Percentiles rank a stretch among this genome's conserved stretches.
phyloP scores from a whole-genome alignment of 2,329 filamentous ascomycete genomes.

The Colletotrichum costaricense region DNA sequence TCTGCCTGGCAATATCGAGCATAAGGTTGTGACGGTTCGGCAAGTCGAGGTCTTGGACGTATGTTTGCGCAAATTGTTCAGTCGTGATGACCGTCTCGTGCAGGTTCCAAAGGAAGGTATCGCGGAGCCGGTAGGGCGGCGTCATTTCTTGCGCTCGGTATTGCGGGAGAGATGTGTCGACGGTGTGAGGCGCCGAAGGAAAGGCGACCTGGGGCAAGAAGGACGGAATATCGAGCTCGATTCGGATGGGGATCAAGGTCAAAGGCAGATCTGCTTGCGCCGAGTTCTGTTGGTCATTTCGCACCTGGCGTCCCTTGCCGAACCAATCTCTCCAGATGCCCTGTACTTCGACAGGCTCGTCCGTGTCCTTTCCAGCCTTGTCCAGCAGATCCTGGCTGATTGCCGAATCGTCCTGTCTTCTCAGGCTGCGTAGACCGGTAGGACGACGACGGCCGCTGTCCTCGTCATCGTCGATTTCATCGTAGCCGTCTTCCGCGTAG shows the following conservation, averaged over 20 bases:
- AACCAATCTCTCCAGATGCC: constrained; percentile 98
- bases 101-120: constrained; percentile 98
- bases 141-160: constrained; percentile 85
- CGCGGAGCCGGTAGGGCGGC: constrained; percentile 87
- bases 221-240: constrained; percentile 90
- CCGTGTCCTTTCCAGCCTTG: constrained; percentile 85
- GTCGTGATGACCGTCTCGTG: constrained; percentile 95
- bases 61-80: constrained; percentile 90
- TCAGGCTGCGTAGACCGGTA: constrained; percentile 84
- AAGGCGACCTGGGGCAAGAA: constrained; percentile 76
- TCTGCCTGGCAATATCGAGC: constrained; percentile 89
- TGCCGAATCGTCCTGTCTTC: constrained; percentile 72
- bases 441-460: constrained; percentile 82
- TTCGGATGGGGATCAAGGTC: constrained; percentile 93
- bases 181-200: constrained; percentile 63
- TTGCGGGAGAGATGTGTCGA: constrained; percentile 79
- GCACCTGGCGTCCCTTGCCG: constrained; percentile 72
- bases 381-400: constrained; percentile 75
- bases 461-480: constrained; percentile 80
- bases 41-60: constrained; percentile 94
- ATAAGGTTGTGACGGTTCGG: constrained; percentile 78
- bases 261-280: constrained; percentile 82
- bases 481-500: constrained; percentile 96
- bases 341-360: constrained; percentile 83
- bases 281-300: constrained; percentile 69